Conservation (phyloP, 352 stramenopile genomes). For the Pythium periplocum region DNA sequence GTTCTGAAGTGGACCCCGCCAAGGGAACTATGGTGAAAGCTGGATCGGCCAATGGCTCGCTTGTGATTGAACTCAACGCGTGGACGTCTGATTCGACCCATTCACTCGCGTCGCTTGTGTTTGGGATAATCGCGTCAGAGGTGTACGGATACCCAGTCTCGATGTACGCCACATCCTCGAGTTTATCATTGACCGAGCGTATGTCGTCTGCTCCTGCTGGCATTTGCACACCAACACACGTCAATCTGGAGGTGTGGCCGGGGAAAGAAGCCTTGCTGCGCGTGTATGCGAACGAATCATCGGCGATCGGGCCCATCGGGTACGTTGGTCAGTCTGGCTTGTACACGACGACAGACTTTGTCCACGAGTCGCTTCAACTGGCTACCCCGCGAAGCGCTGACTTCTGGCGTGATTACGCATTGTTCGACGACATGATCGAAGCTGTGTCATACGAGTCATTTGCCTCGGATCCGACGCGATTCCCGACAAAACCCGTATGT, state of each 20-base stretch:
- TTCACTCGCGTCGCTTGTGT: conserved; percentile 4
- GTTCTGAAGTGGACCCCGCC: conserved; percentile 1
- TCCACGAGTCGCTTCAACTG: conserved; percentile 11
- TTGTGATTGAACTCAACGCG: too few species aligned
- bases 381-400: conserved; percentile 16
- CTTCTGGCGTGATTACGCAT: conserved; percentile 40
- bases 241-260: conserved; percentile 34
- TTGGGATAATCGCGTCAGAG: conserved; percentile 25
- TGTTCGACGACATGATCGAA: conserved; percentile 25
- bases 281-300: conserved; percentile 27
- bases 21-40: too few species aligned
- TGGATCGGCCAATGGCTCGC: too few species aligned
- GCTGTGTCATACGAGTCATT: conserved; percentile 15
- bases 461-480: conserved; percentile 10
- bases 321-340: conserved; percentile 29
- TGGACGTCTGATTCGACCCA: too few species aligned
- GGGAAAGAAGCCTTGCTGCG: background rate
- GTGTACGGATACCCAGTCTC: conserved; percentile 12
- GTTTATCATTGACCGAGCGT: conserved; percentile 17
- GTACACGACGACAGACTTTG: conserved; percentile 37
- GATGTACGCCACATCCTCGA: background rate
- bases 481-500: background rate
- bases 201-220: conserved; percentile 23
- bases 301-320: conserved; percentile 11
- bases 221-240: conserved; percentile 27